These are phyloP conservation scores for Pyrenochaeta sp. DNA, from an alignment of 2,329 filamentous ascomycete species.

Conservation along the genomic window DNA sequence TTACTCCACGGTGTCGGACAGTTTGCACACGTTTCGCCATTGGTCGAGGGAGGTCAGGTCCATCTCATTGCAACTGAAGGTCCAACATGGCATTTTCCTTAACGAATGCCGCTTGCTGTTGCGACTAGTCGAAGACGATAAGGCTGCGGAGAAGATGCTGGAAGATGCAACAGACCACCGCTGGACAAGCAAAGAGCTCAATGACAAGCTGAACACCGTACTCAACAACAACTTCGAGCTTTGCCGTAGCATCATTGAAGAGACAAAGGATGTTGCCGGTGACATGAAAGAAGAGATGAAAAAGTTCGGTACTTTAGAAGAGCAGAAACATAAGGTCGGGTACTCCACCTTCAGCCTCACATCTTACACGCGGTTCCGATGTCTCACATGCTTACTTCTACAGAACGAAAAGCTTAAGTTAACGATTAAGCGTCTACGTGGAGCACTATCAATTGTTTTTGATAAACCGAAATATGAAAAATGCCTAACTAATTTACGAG, in stretches of 20 bases:
- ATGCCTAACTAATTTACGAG: conserved; percentile 19
- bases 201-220: conserved; percentile 18
- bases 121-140: conserved; percentile 22
- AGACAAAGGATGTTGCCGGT: conserved; percentile 18
- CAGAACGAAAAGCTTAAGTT: conserved; percentile 19
- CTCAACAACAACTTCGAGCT: conserved; percentile 23
- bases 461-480: conserved; percentile 28
- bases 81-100: conserved; percentile 26
- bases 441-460: conserved; percentile 20
- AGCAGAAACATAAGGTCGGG: conserved; percentile 20
- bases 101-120: conserved; percentile 34
- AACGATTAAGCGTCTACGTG: conserved; percentile 20
- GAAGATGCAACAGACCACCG: conserved; percentile 18
- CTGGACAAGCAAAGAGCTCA: conserved; percentile 25
- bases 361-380: conserved; percentile 3
- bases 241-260: conserved; percentile 25
- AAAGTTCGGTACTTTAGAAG: conserved; percentile 25
- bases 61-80: conserved; percentile 21
- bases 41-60: conserved; percentile 26
- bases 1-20: conserved; percentile 18
- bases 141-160: conserved; percentile 22
- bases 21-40: conserved; percentile 27
- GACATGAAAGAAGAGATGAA: conserved; percentile 19
- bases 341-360: background rate
- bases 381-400: background rate